Conservation (phyloP, 2,329 filamentous ascomycete genomes). For the Emericellopsis cladophorae region DNA sequence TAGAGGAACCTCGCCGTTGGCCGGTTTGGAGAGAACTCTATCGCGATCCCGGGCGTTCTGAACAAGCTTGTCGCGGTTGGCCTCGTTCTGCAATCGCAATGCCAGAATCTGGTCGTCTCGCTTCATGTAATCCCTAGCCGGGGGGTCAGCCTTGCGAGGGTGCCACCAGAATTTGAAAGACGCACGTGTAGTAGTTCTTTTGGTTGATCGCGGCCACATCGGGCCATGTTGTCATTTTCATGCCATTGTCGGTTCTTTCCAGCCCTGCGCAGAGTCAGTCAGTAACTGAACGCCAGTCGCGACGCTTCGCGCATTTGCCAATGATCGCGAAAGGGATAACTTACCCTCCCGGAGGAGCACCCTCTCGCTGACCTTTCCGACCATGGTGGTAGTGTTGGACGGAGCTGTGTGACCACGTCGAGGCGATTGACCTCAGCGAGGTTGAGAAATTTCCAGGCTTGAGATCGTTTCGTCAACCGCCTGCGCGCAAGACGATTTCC, state of each 20-base stretch:
- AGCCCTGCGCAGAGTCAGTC: conserved; percentile 46
- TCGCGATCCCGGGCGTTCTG: conserved; percentile 82
- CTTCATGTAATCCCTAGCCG: conserved; percentile 82
- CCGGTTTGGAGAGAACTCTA: conserved; percentile 61
- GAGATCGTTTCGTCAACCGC: neutral
- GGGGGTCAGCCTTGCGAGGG: conserved; percentile 6
- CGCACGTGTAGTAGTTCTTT: conserved; percentile 97
- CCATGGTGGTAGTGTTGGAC: conserved; percentile 27
- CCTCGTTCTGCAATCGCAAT: conserved; percentile 77
- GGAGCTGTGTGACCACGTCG: conserved; percentile 3
- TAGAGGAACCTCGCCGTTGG: conserved; percentile 51
- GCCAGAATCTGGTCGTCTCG: conserved; percentile 93
- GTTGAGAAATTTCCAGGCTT: neutral
- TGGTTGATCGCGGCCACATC: conserved; percentile 91
- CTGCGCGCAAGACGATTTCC: neutral
- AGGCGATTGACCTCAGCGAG: neutral
- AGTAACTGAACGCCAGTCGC: neutral
- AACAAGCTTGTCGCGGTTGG: conserved; percentile 69
- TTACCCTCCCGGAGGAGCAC: conserved; percentile 50
- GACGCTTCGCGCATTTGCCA: neutral
- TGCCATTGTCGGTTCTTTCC: conserved; percentile 94
- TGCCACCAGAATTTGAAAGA: too few species aligned
- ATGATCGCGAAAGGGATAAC: conserved; percentile 8
- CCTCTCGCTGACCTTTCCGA: conserved; percentile 53
- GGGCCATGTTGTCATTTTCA: conserved; percentile 91